A percentile compares a stretch with the other conserved stretches of the same genome.
Evolutionary conservation across 2,329 filamentous ascomycete genomes (phyloP).

Genomic region (Westerdykella aurantiaca): DNA sequence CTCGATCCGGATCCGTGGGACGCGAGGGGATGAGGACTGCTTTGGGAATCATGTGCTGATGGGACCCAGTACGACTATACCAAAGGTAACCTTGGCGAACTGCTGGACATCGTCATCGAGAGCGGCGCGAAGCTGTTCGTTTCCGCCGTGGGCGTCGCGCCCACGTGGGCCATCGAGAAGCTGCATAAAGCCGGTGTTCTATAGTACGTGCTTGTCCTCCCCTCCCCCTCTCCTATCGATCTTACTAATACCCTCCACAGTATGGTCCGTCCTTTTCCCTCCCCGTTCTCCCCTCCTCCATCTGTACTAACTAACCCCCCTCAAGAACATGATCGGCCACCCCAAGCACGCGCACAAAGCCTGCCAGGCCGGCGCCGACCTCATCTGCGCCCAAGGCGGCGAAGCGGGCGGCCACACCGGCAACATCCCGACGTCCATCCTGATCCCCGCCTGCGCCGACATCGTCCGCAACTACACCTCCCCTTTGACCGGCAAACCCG

Average conservation of each 20-base stretch:
- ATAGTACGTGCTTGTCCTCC: neutral
- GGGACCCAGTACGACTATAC: conserved; percentile 26
- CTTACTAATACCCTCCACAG: neutral
- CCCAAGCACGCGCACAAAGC: conserved; percentile 28
- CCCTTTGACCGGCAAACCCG: conserved; percentile 16
- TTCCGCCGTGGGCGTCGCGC: conserved; percentile 31
- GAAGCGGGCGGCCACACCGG: conserved; percentile 27
- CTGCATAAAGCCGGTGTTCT: conserved; percentile 22
- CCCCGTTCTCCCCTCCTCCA: neutral
- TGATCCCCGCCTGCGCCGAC: conserved; percentile 23
- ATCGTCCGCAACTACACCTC: conserved; percentile 22
- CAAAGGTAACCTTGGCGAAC: conserved; percentile 24
- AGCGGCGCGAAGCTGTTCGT: conserved; percentile 32
- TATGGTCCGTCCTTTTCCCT: neutral
- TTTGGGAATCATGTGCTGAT: neutral
- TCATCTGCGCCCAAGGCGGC: conserved; percentile 27
- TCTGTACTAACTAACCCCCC: neutral
- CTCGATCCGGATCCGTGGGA: neutral
- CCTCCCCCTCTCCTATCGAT: neutral
- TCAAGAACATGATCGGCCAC: conserved; percentile 21
- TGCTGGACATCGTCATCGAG: conserved; percentile 32
- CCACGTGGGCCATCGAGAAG: conserved; percentile 26
- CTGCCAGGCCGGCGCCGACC: conserved; percentile 21
- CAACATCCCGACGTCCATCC: conserved; percentile 25
- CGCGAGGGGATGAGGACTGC: neutral